These are phyloP conservation scores for Anacardium occidentale DNA, from an alignment of 345 rosid species.

Conservation along the genomic window DNA sequence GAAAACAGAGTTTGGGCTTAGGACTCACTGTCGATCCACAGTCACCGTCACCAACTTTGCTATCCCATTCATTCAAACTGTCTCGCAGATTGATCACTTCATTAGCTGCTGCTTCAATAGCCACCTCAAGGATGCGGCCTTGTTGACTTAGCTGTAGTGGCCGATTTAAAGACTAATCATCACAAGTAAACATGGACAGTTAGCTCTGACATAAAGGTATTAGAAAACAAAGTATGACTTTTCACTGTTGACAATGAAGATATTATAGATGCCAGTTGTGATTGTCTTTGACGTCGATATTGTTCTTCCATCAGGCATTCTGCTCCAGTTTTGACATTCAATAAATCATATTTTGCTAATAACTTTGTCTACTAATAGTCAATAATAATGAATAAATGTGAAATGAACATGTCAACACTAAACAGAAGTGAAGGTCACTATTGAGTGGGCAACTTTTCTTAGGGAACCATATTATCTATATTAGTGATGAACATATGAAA, in stretches of 20 bases:
- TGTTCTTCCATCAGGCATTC: neutral
- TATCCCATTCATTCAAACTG: slow-evolving; percentile 88
- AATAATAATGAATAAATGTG: neutral
- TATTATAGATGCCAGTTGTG: neutral
- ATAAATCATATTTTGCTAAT: neutral
- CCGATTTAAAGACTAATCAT: slow-evolving; percentile 56
- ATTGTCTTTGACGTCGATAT: neutral
- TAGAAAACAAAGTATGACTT: neutral
- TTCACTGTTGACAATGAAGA: neutral
- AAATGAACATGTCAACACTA: neutral
- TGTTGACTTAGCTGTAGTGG: slow-evolving; percentile 62
- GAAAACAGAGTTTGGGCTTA: slow-evolving; percentile 6
- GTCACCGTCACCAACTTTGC: slow-evolving; percentile 96
- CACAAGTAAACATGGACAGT: slow-evolving; percentile 22
- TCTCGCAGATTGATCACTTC: slow-evolving; percentile 63
- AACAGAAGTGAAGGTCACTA: neutral
- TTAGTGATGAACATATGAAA: slow-evolving; percentile 6
- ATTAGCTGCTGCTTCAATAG: slow-evolving; percentile 82
- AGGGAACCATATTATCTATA: neutral
- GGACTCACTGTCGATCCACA: slow-evolving; percentile 94
- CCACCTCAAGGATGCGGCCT: slow-evolving; percentile 70
- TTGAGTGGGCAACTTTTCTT: neutral
- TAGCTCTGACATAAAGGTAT: slow-evolving; percentile 7
- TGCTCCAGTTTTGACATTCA: neutral
- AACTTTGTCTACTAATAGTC: neutral